Percentiles rank a stretch among this genome's conserved stretches.
These are phyloP conservation scores for Rhizopogon vesiculosus DNA, from an alignment of 768 basidiomycete species.

Conservation along the genomic window DNA sequence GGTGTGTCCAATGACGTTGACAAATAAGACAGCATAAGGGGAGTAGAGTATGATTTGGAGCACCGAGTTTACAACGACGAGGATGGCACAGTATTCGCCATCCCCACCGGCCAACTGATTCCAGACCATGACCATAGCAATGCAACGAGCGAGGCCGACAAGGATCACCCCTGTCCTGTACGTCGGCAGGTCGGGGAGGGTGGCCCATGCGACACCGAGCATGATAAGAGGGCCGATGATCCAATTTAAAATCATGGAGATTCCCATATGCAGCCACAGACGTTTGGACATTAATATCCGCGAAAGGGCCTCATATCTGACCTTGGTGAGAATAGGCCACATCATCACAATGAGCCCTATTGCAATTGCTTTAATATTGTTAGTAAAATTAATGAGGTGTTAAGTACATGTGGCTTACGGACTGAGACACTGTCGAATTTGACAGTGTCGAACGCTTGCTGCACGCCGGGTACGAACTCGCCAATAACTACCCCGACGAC, in stretches of 20 bases:
- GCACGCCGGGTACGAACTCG: conserved; percentile 55
- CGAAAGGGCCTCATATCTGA: conserved; percentile 72
- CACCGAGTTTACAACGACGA: conserved; percentile 76
- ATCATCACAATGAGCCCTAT: conserved; percentile 84
- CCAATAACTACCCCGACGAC: conserved; percentile 74
- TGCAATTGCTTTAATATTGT: conserved; percentile 56
- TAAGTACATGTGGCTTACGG: conserved; percentile 42
- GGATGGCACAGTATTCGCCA: conserved; percentile 66
- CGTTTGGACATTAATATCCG: conserved; percentile 42
- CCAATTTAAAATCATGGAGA: conserved; percentile 77
- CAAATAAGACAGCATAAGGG: conserved; percentile 68
- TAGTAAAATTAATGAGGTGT: background rate
- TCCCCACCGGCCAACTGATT: conserved; percentile 70
- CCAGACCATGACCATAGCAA: conserved; percentile 80
- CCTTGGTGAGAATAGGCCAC: conserved; percentile 78
- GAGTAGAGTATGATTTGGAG: conserved; percentile 71
- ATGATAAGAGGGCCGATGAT: conserved; percentile 76
- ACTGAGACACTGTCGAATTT: conserved; percentile 69
- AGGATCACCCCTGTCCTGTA: conserved; percentile 80
- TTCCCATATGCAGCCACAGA: conserved; percentile 63
- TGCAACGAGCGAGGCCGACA: conserved; percentile 47
- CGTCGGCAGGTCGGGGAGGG: conserved; percentile 70
- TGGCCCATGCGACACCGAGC: conserved; percentile 84
- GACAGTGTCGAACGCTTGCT: conserved; percentile 56
- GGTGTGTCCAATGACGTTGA: conserved; percentile 59